Base-by-base conservation (phyloP, 495 filamentous ascomycete species). In the Penicillium argentinense region DNA sequence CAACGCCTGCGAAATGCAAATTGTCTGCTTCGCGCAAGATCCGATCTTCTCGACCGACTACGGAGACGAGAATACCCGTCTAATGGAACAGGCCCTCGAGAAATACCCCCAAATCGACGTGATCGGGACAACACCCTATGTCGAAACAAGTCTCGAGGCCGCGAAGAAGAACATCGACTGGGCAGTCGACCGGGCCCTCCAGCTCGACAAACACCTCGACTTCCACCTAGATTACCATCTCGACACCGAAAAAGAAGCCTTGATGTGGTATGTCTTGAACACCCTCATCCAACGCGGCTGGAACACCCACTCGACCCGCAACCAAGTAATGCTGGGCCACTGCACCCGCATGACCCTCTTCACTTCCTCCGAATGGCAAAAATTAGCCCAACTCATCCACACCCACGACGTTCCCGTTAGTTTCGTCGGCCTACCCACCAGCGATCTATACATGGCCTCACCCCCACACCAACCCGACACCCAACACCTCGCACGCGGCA, bases 201-300 rank as follows among this genome's bases (percentile, higher is more conserved):
- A 49, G 6, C 55, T 69, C 21, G 52, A 59, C 4, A 76, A 81
- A 40, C 84, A 86, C 59, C 56, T 91, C 6, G 87, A 90, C 54
- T 80, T 89, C 29, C 87, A 91, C 58, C 70, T 89, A 0, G 87
- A 89, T 59, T 89, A 89, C 58, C 78, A 84, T 50, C 64, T 89
- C 5, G 75, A 82, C 40, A 14, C 55, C 4, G 55, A 42, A 1
- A 74, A 55, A 23, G 62, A 74, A 39, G 68, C 80, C 1, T 51
- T 83, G 19, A 65, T 82, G 2, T 76, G 73, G 68, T 60, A 77
- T 36, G 79, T 81, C 4, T 39, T 88, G 13, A 49, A 73, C 2
- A 62, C 63, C 1, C 69, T 87, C 9, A 61, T 71, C 38, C 49
- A 58, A 22, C 57, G 66, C 24, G 49, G 66, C 5, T 87, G 83